Evolutionary conservation across 2,329 filamentous ascomycete species (phyloP).

Genomic region (Cordyceps sp.): DNA sequence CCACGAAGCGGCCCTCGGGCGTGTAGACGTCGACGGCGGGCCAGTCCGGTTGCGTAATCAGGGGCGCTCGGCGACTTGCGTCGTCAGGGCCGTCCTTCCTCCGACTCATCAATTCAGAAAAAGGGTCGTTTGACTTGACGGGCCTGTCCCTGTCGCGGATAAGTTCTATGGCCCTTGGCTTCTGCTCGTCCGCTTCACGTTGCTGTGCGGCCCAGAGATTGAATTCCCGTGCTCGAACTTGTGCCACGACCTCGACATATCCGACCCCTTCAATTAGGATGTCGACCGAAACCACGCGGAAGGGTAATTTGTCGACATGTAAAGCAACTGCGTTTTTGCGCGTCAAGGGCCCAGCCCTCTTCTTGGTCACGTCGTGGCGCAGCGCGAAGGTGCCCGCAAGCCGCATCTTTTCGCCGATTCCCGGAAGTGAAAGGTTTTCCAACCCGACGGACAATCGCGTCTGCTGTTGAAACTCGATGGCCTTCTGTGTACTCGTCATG

Average conservation of each 20-base stretch:
- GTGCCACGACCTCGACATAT: conserved; percentile 78
- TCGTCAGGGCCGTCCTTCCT: conserved; percentile 18
- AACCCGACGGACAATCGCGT: conserved; percentile 38
- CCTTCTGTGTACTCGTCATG: conserved; percentile 65
- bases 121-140: conserved; percentile 5
- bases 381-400: conserved; percentile 64
- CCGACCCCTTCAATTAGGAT: conserved; percentile 83
- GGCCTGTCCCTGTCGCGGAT: too few relatives aligned
- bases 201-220: too few relatives aligned
- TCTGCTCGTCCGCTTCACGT: too few relatives aligned
- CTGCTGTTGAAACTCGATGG: conserved; percentile 53
- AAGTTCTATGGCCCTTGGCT: too few relatives aligned
- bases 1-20: conserved; percentile 70
- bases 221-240: conserved; percentile 47
- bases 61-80: too few relatives aligned
- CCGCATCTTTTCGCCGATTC: conserved; percentile 37
- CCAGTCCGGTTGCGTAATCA: too few relatives aligned
- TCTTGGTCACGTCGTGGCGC: conserved; percentile 67
- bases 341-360: conserved; percentile 58
- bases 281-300: conserved; percentile 64
- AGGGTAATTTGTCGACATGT: conserved; percentile 56
- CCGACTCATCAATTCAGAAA: conserved; percentile 10
- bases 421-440: conserved; percentile 44
- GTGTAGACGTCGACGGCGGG: conserved; percentile 73
- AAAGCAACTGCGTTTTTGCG: conserved; percentile 43